Evolutionary conservation across 306 rosid species (phyloP).

Genomic region (Ormosia semicastrata): DNA sequence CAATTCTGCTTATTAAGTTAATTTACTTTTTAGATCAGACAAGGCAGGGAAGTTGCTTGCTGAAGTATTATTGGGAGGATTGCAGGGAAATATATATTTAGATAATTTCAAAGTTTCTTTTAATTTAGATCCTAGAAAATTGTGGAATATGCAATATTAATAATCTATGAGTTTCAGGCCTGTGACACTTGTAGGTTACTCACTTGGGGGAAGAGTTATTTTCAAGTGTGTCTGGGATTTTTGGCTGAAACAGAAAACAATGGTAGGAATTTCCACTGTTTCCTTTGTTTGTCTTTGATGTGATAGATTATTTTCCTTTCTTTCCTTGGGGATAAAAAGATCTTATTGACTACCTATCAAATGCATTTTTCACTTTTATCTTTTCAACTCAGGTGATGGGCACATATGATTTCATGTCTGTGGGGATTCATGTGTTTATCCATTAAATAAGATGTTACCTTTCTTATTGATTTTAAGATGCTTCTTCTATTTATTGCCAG

Average conservation of each 20-base stretch:
- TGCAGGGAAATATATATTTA: constrained; percentile 63
- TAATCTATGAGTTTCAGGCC: constrained; percentile 55
- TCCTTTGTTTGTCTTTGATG: background rate
- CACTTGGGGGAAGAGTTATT: constrained; percentile 67
- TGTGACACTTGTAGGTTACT: constrained; percentile 66
- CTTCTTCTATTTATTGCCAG: constrained; percentile 40
- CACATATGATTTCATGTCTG: background rate
- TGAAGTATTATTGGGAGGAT: constrained; percentile 52
- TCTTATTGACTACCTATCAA: background rate
- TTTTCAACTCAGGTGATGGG: background rate
- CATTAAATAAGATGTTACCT: background rate
- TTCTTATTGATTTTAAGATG: constrained; percentile 10
- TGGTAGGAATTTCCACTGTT: constrained; percentile 35
- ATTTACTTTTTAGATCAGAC: constrained; percentile 51
- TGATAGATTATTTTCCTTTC: background rate
- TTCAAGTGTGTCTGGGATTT: constrained; percentile 63
- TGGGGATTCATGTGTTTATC: background rate
- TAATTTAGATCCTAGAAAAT: constrained; percentile 11
- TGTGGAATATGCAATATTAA: constrained; percentile 14
- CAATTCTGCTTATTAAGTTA: constrained; percentile 17
- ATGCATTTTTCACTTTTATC: background rate
- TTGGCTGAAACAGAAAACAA: constrained; percentile 54
- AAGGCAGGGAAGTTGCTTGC: constrained; percentile 77
- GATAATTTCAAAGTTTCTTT: constrained; percentile 21
- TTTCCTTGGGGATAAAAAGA: constrained; percentile 5